These are phyloP conservation scores for Stylosanthes scabra DNA, from an alignment of 331 rosid genomes.

Conservation along the genomic window DNA sequence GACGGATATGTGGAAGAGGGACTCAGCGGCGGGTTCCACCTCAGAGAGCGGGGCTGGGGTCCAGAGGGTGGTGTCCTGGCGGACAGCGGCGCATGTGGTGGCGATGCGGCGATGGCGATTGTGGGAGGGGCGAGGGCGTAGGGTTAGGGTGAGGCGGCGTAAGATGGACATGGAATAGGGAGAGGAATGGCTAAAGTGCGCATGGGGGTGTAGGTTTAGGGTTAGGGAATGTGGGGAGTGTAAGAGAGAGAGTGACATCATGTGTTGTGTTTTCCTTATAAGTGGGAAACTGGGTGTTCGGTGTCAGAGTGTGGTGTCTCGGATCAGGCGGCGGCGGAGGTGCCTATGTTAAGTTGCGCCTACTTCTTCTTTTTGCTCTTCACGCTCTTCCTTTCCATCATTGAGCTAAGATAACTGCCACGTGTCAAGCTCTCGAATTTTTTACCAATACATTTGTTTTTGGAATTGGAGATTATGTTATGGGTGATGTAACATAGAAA, in stretches of 20 bases:
- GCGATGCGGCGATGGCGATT: constrained; percentile 52
- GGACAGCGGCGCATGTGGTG: constrained; percentile 62
- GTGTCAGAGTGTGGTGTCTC: neutral
- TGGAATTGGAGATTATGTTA: too few relatives aligned
- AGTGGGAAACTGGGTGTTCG: neutral
- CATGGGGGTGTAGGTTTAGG: constrained; percentile 61
- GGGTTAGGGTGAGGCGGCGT: constrained; percentile 61
- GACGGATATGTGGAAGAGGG: constrained; percentile 79
- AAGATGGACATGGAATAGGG: constrained; percentile 78
- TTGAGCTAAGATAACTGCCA: constrained; percentile 33
- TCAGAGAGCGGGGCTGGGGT: constrained; percentile 75
- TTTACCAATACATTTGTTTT: too few relatives aligned
- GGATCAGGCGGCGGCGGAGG: constrained; percentile 45
- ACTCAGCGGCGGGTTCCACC: constrained; percentile 78
- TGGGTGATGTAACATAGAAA: too few relatives aligned
- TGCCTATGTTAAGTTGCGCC: constrained; percentile 38
- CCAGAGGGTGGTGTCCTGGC: constrained; percentile 87
- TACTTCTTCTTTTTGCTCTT: neutral
- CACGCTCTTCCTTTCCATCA: neutral
- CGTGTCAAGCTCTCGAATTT: constrained; percentile 46
- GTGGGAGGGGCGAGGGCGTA: constrained; percentile 23
- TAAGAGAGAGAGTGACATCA: constrained; percentile 54
- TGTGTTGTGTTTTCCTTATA: constrained; percentile 8
- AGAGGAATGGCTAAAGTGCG: constrained; percentile 53
- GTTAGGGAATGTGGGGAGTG: constrained; percentile 32